Evolutionary conservation across 164 flowering plant species (phyloP), one percentile per base, ranked within the genome.

Genomic region (Annona cherimola): DNA sequence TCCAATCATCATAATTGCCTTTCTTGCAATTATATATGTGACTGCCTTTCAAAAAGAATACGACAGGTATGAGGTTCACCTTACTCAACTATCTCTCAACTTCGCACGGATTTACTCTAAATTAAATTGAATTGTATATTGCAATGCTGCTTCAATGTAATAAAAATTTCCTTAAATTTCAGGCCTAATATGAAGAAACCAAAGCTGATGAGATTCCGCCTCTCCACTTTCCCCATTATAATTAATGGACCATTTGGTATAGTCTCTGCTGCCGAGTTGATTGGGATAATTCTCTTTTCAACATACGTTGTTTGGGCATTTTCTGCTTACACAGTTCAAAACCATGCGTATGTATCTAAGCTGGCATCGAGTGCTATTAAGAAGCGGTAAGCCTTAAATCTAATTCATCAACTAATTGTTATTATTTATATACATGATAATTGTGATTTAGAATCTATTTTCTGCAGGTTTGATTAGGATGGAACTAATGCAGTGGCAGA

Each of bases 161-260:
- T 39, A 62, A 62, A 3, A 4, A 40, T 64, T 64, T 40, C 4
- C 5, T 64, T 64, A 40, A 18, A 9, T 50, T 61, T 5, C 26
- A 40, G 19, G 40, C 19, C 16, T 73, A 90, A 92, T 74, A 80
- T 69, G 77, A 86, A 84, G 84, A 66, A 42, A 26, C 40, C 70
- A 9, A 87, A 78, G 69, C n/a, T 61, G 46, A 88, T 92, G 16
- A 70, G 82, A 5, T 82, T 86, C 68, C 85, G 92, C 20, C 69
- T 94, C 66, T 90, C 94, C 94, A 94, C 99, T 2, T 88, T 94
- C 70, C 99, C 97, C 1, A 82, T 88, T 9, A 79, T 92, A 40
- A 88, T 92, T 42, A 87, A 88, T 77, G 97, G 97, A 60, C 97
- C 94, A n/a, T 91, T 94, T 76, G 97, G 97, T 42, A 95, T 94